Percentiles rank a stretch among this genome's conserved stretches.
Evolutionary conservation across 371 early-diverging fungal species (phyloP).

Genomic region (Rhizopus sp.): DNA sequence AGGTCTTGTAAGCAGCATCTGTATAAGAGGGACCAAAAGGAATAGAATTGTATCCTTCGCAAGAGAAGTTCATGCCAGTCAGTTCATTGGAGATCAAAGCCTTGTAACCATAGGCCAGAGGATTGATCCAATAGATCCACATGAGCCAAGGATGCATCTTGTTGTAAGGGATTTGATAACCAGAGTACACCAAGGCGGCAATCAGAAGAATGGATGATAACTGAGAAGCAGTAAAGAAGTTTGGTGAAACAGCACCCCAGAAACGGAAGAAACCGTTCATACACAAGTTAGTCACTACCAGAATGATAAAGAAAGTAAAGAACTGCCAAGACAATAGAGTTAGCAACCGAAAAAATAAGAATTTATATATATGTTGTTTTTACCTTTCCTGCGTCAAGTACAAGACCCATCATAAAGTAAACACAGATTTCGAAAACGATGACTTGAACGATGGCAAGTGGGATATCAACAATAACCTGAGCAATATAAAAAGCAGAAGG

Average conservation of each 20-base stretch:
- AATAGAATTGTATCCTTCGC: slow-evolving; percentile 47
- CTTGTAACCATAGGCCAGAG: slow-evolving; percentile 66
- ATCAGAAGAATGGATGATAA: slow-evolving; percentile 56
- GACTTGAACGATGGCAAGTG: slow-evolving; percentile 45
- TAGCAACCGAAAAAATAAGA: not conserved
- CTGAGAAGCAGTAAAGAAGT: slow-evolving; percentile 60
- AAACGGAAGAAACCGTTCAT: slow-evolving; percentile 67
- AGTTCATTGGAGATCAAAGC: slow-evolving; percentile 69
- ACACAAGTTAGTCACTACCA: slow-evolving; percentile 49
- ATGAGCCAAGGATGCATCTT: slow-evolving; percentile 71
- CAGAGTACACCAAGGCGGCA: slow-evolving; percentile 59
- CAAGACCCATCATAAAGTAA: slow-evolving; percentile 65
- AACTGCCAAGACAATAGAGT: slow-evolving; percentile 27
- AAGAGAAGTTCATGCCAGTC: slow-evolving; percentile 36
- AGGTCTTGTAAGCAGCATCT: slow-evolving; percentile 54
- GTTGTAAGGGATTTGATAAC: slow-evolving; percentile 62
- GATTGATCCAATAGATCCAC: slow-evolving; percentile 73
- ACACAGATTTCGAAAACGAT: slow-evolving; percentile 39
- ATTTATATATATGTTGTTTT: too few relatives aligned
- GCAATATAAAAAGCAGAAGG: slow-evolving; percentile 66
- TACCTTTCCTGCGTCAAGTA: slow-evolving; percentile 43
- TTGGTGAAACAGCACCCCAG: slow-evolving; percentile 58
- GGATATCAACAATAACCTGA: slow-evolving; percentile 54
- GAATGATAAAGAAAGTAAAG: slow-evolving; percentile 54
- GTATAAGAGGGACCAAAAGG: slow-evolving; percentile 47